Base-by-base conservation (phyloP, 495 filamentous ascomycete genomes). In the Cercophora sp. region DNA sequence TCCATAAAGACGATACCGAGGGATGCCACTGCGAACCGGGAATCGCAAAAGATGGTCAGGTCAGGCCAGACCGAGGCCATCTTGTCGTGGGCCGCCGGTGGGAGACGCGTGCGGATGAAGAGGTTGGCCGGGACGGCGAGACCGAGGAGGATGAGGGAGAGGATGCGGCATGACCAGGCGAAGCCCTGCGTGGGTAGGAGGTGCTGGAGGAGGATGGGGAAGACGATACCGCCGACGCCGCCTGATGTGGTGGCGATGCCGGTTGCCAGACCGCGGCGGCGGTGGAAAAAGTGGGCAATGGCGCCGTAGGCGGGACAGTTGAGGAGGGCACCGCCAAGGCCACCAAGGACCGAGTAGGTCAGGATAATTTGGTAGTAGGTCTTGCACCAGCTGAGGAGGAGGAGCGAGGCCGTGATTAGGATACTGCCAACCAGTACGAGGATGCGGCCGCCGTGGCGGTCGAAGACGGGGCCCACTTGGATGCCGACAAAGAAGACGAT, bases 361-460 rank as follows among this genome's bases (percentile, higher is more conserved):
- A 86, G 74, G 56, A 86, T 74, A 61, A 85, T 85, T 31, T 87
- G 84, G 71, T 83, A 87, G 61, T 85, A 87, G 31, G 72, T 66
- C 48, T 70, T 53, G 40, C 66, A 74, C 51, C 71, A 60, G 36
- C 63, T 80, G 11, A 86, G 66, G 10, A 86, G 63, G 37, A 87
- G 66, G 51, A 85, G 70, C 23, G 76, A 81, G 3, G 66, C 52
- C 24, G 80, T 65, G n/a, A 80, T 75, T 25, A 75, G 63, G 20
- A 76, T 18, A 15, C 75, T 77, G 3, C 83, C 82, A 5, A 64
- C 64, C 11, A 76, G 64, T 0, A 85, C 67, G 20, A 85, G 62
- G n/a, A 68, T 27, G 16, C 80, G 66, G 1, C 82, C 75, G 0
- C 83, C 84, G 49, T 81, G 76, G 2, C 73, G 71, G 58, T 87